Conservation (phyloP, 2,329 filamentous ascomycete genomes). For the Aspergillus floridensis region DNA sequence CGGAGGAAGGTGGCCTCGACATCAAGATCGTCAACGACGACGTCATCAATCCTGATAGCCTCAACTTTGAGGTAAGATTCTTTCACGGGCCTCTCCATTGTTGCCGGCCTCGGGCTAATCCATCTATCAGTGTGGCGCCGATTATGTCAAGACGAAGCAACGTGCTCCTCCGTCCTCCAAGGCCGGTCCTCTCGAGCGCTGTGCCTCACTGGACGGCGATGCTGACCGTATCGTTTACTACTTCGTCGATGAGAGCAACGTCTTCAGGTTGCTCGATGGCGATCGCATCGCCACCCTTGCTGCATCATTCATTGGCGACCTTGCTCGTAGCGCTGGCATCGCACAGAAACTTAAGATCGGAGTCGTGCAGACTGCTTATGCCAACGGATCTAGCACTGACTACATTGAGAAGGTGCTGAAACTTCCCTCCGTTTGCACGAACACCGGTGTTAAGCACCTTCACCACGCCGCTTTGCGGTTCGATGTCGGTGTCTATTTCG, state of each 20-base stretch:
- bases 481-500: conserved; percentile 96
- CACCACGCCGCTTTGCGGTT: conserved; percentile 95
- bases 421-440: conserved; percentile 87
- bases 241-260: conserved; percentile 75
- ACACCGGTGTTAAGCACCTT: conserved; percentile 94
- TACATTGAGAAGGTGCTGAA: conserved; percentile 86
- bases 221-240: conserved; percentile 96
- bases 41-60: conserved; percentile 79
- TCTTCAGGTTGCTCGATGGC: conserved; percentile 90
- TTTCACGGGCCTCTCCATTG: not conserved
- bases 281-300: conserved; percentile 95
- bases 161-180: conserved; percentile 80
- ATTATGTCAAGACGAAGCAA: conserved; percentile 97
- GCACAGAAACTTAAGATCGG: conserved; percentile 81
- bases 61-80: conserved; percentile 76
- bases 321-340: conserved; percentile 76
- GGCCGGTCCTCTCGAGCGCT: conserved; percentile 71
- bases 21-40: conserved; percentile 91
- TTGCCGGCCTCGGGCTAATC: conserved; percentile 15
- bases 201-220: conserved; percentile 90
- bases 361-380: conserved; percentile 95
- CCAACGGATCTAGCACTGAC: conserved; percentile 89
- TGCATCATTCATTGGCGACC: conserved; percentile 88
- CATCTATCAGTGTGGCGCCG: conserved; percentile 72
- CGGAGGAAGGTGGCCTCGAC: conserved; percentile 66